These are phyloP conservation scores for Nemania diffusa DNA, from an alignment of 2,329 filamentous ascomycete species.

Conservation along the genomic window DNA sequence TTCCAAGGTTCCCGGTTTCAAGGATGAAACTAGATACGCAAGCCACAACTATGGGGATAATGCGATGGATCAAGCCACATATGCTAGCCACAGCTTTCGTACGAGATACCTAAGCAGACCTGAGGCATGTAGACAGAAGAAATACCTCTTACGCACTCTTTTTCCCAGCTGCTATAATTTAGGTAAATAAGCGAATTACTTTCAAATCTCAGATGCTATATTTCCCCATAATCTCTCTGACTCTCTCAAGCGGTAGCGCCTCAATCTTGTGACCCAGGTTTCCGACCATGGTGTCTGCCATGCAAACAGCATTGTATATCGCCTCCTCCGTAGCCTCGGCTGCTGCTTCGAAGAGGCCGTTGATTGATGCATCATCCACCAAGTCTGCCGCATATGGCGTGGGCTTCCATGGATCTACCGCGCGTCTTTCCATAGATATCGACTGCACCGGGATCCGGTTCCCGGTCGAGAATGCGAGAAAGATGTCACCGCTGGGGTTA, in stretches of 20 bases:
- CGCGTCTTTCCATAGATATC: slow-evolving; percentile 45
- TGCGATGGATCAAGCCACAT: background rate
- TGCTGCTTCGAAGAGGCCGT: slow-evolving; percentile 69
- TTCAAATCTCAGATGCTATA: slow-evolving; percentile 45
- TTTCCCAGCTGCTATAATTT: no score
- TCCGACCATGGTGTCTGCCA: slow-evolving; percentile 68
- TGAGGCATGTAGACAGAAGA: no score
- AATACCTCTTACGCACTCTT: no score
- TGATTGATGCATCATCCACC: slow-evolving; percentile 68
- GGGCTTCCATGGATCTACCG: slow-evolving; percentile 56
- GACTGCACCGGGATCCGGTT: slow-evolving; percentile 61
- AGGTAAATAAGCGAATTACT: no score
- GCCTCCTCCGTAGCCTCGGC: slow-evolving; percentile 73
- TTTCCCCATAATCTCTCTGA: slow-evolving; percentile 59
- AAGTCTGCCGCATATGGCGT: slow-evolving; percentile 54
- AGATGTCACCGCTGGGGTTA: slow-evolving; percentile 73
- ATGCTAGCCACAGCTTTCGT: background rate
- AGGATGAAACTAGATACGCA: background rate
- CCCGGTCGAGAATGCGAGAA: slow-evolving; percentile 73
- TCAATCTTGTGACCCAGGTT: slow-evolving; percentile 61
- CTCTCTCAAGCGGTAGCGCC: slow-evolving; percentile 58
- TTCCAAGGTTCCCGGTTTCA: background rate
- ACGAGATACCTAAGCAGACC: no score
- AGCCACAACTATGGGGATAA: background rate
- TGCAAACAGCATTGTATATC: slow-evolving; percentile 72